Evolutionary conservation across 2,329 filamentous ascomycete genomes (phyloP).

Genomic region (Pseudomassariella vexata): DNA sequence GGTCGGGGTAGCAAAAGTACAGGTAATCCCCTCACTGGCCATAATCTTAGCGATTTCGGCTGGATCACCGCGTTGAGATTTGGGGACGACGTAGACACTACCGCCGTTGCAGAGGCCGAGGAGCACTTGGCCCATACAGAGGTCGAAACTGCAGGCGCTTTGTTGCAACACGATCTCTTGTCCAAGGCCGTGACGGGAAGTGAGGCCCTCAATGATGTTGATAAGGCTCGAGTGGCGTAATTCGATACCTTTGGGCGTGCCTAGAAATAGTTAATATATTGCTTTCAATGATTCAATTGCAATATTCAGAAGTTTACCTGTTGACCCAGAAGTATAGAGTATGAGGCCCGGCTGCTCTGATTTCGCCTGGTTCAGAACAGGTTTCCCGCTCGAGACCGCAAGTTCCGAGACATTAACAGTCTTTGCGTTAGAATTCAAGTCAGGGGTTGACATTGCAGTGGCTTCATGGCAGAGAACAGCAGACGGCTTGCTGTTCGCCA

Average conservation of each 20-base stretch:
- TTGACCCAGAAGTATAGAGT: conserved; percentile 13
- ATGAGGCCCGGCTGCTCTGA: conserved; percentile 11
- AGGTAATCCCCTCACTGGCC: conserved; percentile 21
- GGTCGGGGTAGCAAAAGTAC: conserved; percentile 29
- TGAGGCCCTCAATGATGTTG: background rate
- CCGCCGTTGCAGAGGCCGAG: conserved; percentile 24
- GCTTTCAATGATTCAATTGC: too few species aligned
- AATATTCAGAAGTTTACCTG: too few species aligned
- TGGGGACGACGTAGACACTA: conserved; percentile 22
- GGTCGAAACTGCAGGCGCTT: conserved; percentile 26
- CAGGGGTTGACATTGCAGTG: too few species aligned
- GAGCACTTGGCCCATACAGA: conserved; percentile 25
- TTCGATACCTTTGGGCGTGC: conserved; percentile 27
- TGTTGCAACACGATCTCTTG: conserved; percentile 26
- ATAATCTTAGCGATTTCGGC: conserved; percentile 26
- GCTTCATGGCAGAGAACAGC: conserved; percentile 5
- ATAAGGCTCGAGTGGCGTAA: conserved; percentile 10
- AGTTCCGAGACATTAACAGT: too few species aligned
- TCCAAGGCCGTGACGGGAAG: too few species aligned
- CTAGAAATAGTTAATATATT: too few species aligned
- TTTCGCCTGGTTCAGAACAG: too few species aligned
- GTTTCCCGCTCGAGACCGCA: too few species aligned
- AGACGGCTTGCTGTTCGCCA: background rate
- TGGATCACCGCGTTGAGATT: conserved; percentile 23
- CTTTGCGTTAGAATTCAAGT: too few species aligned